Evolutionary conservation across 139 green algal genomes (phyloP), one percentile per base, ranked within the genome.

Genomic region (Volvox reticuliferus): DNA sequence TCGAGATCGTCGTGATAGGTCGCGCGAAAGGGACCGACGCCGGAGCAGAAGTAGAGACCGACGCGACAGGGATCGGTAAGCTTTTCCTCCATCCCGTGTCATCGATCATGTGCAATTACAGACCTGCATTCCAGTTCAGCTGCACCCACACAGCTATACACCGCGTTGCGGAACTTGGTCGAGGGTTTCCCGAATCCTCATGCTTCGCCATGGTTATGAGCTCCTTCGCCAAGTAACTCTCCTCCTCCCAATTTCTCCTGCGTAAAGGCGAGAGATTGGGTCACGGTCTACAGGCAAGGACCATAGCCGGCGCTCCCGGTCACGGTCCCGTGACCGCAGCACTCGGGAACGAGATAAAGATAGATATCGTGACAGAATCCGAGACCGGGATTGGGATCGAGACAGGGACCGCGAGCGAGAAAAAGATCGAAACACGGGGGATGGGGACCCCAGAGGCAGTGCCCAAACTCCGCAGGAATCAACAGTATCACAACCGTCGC

Each of bases 351-450:
- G 78, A 1, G 71, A 79, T 62, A 80, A 81, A 9, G 80, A 84
- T 32, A 78, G 88, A 67, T 80, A 79, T 0, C 76, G 87, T 22
- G 91, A 88, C 28, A 55, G 77, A 1, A 55, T 33, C 67, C 79
- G 88, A 2, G 80, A 84, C 80, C 83, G 88, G 44, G 78, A 77
- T 3, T 75, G 71, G 22, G 88, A 55, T 62, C 83, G 89, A 24
- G 86, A 79, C 69, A 81, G 84, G 14, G 78, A 91, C 73, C 88
- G 88, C 17, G 84, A 90, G 30, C 82, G 91, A 1, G 55, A 83
- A 28, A 30, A 50, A 1, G 85, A 85, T 24, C 82, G 92, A 19
- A 90, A 79, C 24, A 35, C 9, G 1, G 61, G 67, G 35, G 33
- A 69, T 12, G 30, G 19, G 9, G 78, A 84, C 35, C 24, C 67